These are phyloP conservation scores for Tubosaeta sp. DNA, from an alignment of 768 basidiomycete species.

Conservation along the genomic window DNA sequence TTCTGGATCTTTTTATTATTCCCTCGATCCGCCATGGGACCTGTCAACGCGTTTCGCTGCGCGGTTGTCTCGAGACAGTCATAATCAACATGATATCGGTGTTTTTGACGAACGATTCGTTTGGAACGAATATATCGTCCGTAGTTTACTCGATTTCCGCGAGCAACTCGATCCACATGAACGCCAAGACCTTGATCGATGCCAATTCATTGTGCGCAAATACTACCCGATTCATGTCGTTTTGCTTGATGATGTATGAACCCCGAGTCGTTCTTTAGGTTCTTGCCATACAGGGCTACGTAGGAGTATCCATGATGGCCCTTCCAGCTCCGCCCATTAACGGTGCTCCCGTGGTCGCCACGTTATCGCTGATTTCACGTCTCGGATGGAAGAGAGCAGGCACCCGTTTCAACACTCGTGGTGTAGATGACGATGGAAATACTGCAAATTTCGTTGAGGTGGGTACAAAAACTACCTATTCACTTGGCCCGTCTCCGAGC, in stretches of 20 bases:
- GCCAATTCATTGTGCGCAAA: conserved; percentile 75
- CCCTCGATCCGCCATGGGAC: conserved; percentile 81
- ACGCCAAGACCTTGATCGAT: conserved; percentile 70
- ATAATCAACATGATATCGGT: conserved; percentile 43
- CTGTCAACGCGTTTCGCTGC: conserved; percentile 77
- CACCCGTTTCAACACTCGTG: conserved; percentile 94
- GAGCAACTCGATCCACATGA: conserved; percentile 68
- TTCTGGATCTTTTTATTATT: conserved; percentile 91
- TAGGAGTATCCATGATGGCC: conserved; percentile 76
- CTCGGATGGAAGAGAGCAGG: conserved; percentile 95
- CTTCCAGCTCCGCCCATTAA: conserved; percentile 71
- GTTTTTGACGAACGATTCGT: conserved; percentile 84
- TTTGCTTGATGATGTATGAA: conserved; percentile 4
- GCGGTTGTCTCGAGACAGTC: conserved; percentile 53
- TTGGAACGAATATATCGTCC: conserved; percentile 92
- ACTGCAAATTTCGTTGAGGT: conserved; percentile 97
- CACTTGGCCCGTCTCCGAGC: conserved; percentile 5
- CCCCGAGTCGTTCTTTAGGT: conserved; percentile 43
- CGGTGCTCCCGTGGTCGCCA: conserved; percentile 68
- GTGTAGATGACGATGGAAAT: conserved; percentile 93
- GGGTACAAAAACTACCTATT: conserved; percentile 18
- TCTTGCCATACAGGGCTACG: conserved; percentile 91
- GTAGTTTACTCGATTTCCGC: conserved; percentile 85
- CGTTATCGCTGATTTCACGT: conserved; percentile 78
- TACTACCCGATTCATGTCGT: conserved; percentile 3